Base-by-base conservation (phyloP, 164 flowering plant species). In the Macadamia tetraphylla region DNA sequence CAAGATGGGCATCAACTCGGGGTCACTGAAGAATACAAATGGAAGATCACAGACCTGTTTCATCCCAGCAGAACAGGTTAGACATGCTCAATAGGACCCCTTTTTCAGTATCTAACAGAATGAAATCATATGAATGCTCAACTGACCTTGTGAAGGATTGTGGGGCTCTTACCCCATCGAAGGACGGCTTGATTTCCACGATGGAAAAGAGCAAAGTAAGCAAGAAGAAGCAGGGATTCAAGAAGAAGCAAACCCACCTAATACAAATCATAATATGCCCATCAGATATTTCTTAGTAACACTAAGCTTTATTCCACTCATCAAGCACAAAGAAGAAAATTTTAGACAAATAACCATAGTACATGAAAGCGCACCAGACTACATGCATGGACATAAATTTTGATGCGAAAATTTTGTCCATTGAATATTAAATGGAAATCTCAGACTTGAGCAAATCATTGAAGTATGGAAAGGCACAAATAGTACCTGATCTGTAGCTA, bases 81-180 rank as follows among this genome's bases (percentile, higher is more conserved):
- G 75, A 31, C 73, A 67, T 44, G 31, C n/a, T 67, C 14, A 12
- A 48, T 17, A 70, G 30, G 31, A 51, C n/a, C 40, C 5, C 40
- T 35, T 31, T 53, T 31, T 29, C 52, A 18, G 56, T 18, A 31
- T 29, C 32, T 58, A 42, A 48, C 13, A 35, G 48, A 15, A 40
- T 42, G 17, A 46, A 44, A 44, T 62, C 57, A 30, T 29, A 9
- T 6, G 13, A 23, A 57, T 29, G 14, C 62, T 7, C 13, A 71
- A 71, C 85, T 70, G 60, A 90, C 98, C 98, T 93, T 93, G 81
- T 93, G 98, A 79, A 93, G 96, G 66, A 93, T 89, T 18, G 97
- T 89, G 11, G 97, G 97, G 70, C 91, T 86, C 75, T 91, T 91
- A 70, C 97, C 97, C 97, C 98, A 91, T 46, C 94, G 84, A 51